phyloP scores from a whole-genome alignment of 2,329 filamentous ascomycete species.

The Alternaria alternata region DNA sequence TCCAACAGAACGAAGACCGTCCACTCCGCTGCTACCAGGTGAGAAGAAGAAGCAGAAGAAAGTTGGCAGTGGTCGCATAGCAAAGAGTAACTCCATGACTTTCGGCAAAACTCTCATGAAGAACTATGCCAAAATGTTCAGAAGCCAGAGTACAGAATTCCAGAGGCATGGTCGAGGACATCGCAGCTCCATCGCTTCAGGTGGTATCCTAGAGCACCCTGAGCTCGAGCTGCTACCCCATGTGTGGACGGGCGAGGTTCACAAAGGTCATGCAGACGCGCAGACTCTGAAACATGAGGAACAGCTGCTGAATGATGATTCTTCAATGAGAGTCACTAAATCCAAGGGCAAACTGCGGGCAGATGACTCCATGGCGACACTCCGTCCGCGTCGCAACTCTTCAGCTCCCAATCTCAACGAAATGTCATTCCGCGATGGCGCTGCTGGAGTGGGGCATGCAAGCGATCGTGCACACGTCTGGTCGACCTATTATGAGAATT shows the following conservation, averaged over 20 bases:
- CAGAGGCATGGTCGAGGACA: conserved; percentile 54
- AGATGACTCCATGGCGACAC: conserved; percentile 35
- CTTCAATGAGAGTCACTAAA: conserved; percentile 15
- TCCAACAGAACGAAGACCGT: conserved; percentile 30
- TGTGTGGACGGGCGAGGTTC: conserved; percentile 34
- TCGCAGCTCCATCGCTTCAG: conserved; percentile 53
- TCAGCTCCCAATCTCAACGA: conserved; percentile 31
- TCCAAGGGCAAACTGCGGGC: conserved; percentile 21
- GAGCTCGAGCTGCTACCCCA: conserved; percentile 58
- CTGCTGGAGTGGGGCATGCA: conserved; percentile 12
- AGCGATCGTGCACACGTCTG: conserved; percentile 41
- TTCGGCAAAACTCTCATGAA: conserved; percentile 53
- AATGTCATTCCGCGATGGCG: conserved; percentile 20
- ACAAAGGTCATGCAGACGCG: conserved; percentile 8
- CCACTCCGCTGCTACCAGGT: conserved; percentile 28
- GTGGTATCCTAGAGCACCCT: conserved; percentile 55
- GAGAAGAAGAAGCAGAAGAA: conserved; percentile 61
- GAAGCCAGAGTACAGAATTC: conserved; percentile 50
- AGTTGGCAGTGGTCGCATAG: conserved; percentile 69
- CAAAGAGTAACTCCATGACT: conserved; percentile 62
- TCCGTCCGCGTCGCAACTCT: conserved; percentile 35
- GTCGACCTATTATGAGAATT: conserved; percentile 49
- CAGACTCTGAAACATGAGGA: not conserved
- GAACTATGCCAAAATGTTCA: conserved; percentile 57
- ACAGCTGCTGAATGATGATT: not conserved